Conservation (phyloP, 495 filamentous ascomycete genomes). For the Aspergillus kassunensis region DNA sequence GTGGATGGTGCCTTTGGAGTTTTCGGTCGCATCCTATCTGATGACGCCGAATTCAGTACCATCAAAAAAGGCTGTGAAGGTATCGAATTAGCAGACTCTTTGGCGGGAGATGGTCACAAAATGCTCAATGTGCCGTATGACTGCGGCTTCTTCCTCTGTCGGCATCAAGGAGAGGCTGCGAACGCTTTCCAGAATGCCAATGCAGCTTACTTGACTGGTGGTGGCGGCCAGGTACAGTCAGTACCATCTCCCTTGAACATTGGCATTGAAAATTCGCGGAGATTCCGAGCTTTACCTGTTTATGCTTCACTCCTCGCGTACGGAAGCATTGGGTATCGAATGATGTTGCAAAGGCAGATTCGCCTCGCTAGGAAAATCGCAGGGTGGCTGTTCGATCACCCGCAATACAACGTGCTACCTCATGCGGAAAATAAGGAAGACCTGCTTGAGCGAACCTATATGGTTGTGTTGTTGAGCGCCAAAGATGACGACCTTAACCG, state of each 20-base stretch:
- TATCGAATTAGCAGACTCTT: constrained; percentile 81
- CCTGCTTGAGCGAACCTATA: constrained; percentile 53
- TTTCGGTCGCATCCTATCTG: constrained; percentile 64
- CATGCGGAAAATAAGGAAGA: constrained; percentile 27
- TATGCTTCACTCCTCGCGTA: constrained; percentile 78
- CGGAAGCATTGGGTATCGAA: constrained; percentile 63
- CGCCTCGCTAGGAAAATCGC: constrained; percentile 65
- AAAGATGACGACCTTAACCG: constrained; percentile 63
- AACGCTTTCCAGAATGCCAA: constrained; percentile 79
- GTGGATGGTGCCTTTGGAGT: constrained; percentile 90
- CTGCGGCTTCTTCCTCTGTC: constrained; percentile 82
- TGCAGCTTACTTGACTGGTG: constrained; percentile 70
- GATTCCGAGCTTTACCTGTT: constrained; percentile 84
- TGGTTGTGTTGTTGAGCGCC: constrained; percentile 78
- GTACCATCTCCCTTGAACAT: constrained; percentile 84
- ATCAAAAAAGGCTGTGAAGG: constrained; percentile 56
- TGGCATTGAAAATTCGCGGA: constrained; percentile 85
- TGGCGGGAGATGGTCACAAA: constrained; percentile 85
- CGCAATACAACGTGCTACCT: constrained; percentile 65
- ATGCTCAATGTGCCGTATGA: constrained; percentile 96
- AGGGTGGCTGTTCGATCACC: constrained; percentile 52
- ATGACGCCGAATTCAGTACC: constrained; percentile 52
- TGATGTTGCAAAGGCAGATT: constrained; percentile 71
- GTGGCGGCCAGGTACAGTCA: constrained; percentile 22
- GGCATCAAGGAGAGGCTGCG: constrained; percentile 50